These are phyloP conservation scores for grape (Vitis vinifera) DNA, from an alignment of 164 flowering plant genomes.

Conservation along the genomic window DNA sequence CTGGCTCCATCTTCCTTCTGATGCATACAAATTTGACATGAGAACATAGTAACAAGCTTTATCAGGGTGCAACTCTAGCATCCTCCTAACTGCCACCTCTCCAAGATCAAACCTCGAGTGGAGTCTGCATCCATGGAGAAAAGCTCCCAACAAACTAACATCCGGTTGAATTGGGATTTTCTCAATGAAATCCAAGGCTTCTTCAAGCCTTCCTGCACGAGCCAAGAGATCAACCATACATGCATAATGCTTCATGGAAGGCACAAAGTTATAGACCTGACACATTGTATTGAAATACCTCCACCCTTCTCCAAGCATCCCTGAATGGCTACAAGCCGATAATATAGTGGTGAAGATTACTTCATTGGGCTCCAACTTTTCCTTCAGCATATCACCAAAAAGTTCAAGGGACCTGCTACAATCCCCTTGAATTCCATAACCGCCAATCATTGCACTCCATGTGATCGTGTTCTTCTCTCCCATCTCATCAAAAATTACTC, in stretches of 20 bases:
- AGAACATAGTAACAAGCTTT: constrained; percentile 61
- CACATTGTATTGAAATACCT: constrained; percentile 51
- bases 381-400: constrained; percentile 54
- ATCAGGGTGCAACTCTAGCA: constrained; percentile 59
- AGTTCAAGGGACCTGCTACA: constrained; percentile 41
- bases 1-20: constrained; percentile 58
- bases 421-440: constrained; percentile 75
- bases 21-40: constrained; percentile 56
- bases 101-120: constrained; percentile 67
- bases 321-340: constrained; percentile 74
- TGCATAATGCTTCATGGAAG: constrained; percentile 70
- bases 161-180: constrained; percentile 60
- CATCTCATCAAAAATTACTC: constrained; percentile 60
- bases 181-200: constrained; percentile 60
- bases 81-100: constrained; percentile 48
- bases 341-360: constrained; percentile 55
- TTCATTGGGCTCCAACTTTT: constrained; percentile 55
- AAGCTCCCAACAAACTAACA: constrained; percentile 54
- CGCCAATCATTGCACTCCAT: constrained; percentile 75
- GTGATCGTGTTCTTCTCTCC: constrained; percentile 47
- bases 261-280: constrained; percentile 41
- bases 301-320: constrained; percentile 71
- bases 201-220: constrained; percentile 69
- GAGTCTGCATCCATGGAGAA: constrained; percentile 72
- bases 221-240: constrained; percentile 76